phyloP scores from a whole-genome alignment of 345 rosid genomes.

The Arabidopsis thaliana region TAIR10.1 NC_003074.8:354001-354500 shows the following conservation, averaged over 20 bases:
- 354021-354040: conserved; percentile 72
- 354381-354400: conserved; percentile 32
- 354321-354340: conserved; percentile 14
- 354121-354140: conserved; percentile 72
- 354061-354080: conserved; percentile 96
- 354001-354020: conserved; percentile 71
- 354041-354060: conserved; percentile 92
- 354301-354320: not conserved
- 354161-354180: not conserved
- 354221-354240: not conserved
- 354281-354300: not conserved
- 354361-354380: conserved; percentile 22
- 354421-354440: conserved; percentile 48
- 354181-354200: not conserved
- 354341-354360: not conserved
- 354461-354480: conserved; percentile 45
- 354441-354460: conserved; percentile 48
- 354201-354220: not conserved
- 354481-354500: conserved; percentile 46
- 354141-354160: not conserved
- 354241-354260: not conserved
- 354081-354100: conserved; percentile 88
- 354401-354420: conserved; percentile 54
- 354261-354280: not conserved
- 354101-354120: conserved; percentile 96